Base-by-base conservation (phyloP, 495 filamentous ascomycete species). In the Penicillium robsamsonii region DNA sequence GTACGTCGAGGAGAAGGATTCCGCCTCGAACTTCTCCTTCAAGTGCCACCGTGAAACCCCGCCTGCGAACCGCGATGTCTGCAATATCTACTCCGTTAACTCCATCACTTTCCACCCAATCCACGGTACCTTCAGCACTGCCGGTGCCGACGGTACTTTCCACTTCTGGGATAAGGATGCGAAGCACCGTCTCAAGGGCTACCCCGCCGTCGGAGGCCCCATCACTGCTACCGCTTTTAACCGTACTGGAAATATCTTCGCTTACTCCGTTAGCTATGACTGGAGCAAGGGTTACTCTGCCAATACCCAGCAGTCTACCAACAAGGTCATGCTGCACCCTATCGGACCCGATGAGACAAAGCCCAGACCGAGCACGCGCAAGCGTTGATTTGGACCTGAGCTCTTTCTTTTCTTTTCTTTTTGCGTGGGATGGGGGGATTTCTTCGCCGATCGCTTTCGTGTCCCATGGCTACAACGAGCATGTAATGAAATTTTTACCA, bases 261-360 rank as follows among this genome's bases (percentile, higher is more conserved):
- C 91, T 17, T 97, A 96, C 65, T 87, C 91, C 6, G 82, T 95
- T 29, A 92, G 89, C 63, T 97, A 97, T 63, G 92, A 97, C 75
- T 97, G 92, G 92, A 89, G 87, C 67, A 95, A 95, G 72, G 92
- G 92, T 11, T 93, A 90, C 70, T 76, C 81, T 8, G 79, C 69
- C 29, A 93, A 94, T 69, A 90, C 69, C 29, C 84, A 81, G 20
- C 78, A 84, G 58, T 80, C 82, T 38, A 79, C 85, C 6, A 92
- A 86, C 70, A 95, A 94, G 72, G 83, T 97, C 51, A 92, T 95
- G 85, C 75, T 97, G 60, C 91, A 94, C 73, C 83, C 84, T 1
- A 82, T 96, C 12, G 75, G 75, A 42, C 79, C 77, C 22, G 90
- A 94, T 56, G 90, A 94, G 70, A 89, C 88, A 60, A 94, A 93